A percentile compares a stretch with the other conserved stretches of the same genome.
These are phyloP conservation scores for Penicillium parvum DNA, from an alignment of 495 filamentous ascomycete species.

Conservation along the genomic window DNA sequence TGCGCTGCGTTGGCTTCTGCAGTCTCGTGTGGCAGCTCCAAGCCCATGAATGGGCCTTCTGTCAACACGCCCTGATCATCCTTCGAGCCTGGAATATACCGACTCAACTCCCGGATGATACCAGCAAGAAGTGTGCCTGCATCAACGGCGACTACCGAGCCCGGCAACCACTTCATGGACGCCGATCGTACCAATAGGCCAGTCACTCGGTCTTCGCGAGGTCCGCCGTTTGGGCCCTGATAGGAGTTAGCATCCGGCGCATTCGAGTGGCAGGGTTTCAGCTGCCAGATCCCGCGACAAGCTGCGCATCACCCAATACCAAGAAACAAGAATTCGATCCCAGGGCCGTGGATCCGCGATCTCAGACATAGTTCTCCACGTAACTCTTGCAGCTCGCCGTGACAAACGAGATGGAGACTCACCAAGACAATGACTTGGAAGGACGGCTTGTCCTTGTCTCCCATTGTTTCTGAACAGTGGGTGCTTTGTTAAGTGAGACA, in stretches of 20 bases:
- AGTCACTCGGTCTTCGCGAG: constrained; percentile 82
- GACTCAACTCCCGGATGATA: constrained; percentile 67
- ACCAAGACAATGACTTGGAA: constrained; percentile 80
- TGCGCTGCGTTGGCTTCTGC: constrained; percentile 74
- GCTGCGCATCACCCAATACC: neutral
- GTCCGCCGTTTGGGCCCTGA: constrained; percentile 87
- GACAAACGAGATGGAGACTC: constrained; percentile 35
- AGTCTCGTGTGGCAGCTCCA: constrained; percentile 57
- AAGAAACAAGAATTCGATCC: constrained; percentile 1
- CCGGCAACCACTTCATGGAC: constrained; percentile 68
- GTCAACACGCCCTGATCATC: constrained; percentile 21
- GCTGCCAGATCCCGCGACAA: constrained; percentile 18
- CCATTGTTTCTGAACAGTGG: constrained; percentile 8
- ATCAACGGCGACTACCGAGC: constrained; percentile 84
- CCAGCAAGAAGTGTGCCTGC: constrained; percentile 85
- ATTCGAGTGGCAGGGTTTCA: constrained; percentile 8
- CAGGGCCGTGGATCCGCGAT: neutral
- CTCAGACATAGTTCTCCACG: constrained; percentile 5
- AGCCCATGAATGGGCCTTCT: constrained; percentile 68
- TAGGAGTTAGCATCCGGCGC: constrained; percentile 19
- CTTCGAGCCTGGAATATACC: constrained; percentile 38
- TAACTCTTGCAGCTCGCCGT: constrained; percentile 5
- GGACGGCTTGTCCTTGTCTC: constrained; percentile 37
- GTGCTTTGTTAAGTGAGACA: constrained; percentile 8
- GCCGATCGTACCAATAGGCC: constrained; percentile 82